phyloP scores from a whole-genome alignment of 2,329 filamentous ascomycete species.

The Penicillium expansum region DNA sequence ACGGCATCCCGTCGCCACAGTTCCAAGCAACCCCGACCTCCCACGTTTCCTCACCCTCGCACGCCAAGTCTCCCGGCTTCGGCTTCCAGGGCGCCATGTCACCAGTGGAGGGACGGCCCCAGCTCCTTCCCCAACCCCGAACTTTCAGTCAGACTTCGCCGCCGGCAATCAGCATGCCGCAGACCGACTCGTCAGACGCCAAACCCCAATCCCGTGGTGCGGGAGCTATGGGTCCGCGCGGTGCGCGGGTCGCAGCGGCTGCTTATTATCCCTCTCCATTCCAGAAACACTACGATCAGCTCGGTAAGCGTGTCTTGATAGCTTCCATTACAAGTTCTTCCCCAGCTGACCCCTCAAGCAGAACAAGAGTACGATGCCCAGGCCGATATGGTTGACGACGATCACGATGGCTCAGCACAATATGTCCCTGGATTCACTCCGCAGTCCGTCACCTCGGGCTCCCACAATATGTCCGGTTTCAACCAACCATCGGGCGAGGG shows the following conservation, averaged over 20 bases:
- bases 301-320: slow-evolving; percentile 76
- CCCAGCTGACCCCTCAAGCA: slow-evolving; percentile 47
- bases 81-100: slow-evolving; percentile 60
- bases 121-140: slow-evolving; percentile 42
- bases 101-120: slow-evolving; percentile 53
- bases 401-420: slow-evolving; percentile 66
- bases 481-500: slow-evolving; percentile 38
- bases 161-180: slow-evolving; percentile 36
- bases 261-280: slow-evolving; percentile 81
- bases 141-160: slow-evolving; percentile 35
- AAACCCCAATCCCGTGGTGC: slow-evolving; percentile 29
- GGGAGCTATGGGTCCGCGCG: slow-evolving; percentile 27
- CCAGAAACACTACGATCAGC: slow-evolving; percentile 90
- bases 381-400: slow-evolving; percentile 83
- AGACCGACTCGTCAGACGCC: slow-evolving; percentile 36
- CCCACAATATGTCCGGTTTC: slow-evolving; percentile 45
- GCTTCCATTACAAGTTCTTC: slow-evolving; percentile 43
- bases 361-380: slow-evolving; percentile 97
- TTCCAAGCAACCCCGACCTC: slow-evolving; percentile 80
- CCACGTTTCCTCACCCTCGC: slow-evolving; percentile 66
- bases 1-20: slow-evolving; percentile 61
- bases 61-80: slow-evolving; percentile 61
- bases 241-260: slow-evolving; percentile 43
- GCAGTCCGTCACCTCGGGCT: slow-evolving; percentile 43
- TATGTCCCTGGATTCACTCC: slow-evolving; percentile 57